These are phyloP conservation scores for Penicillium flavigenum DNA, from an alignment of 495 filamentous ascomycete species.

Conservation along the genomic window DNA sequence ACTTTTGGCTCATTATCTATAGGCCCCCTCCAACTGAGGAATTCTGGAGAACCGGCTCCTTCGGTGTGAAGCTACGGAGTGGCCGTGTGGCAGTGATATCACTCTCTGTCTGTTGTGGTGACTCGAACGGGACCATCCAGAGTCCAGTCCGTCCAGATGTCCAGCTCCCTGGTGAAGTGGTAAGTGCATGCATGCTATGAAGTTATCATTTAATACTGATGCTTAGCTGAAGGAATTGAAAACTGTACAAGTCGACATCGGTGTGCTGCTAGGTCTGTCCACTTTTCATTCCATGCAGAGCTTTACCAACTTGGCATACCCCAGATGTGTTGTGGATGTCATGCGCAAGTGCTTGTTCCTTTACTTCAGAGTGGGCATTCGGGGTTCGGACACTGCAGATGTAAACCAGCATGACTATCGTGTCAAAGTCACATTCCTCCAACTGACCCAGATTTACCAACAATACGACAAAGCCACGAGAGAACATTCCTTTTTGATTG, in stretches of 20 bases:
- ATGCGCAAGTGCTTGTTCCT: slow-evolving; percentile 27
- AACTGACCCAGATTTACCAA: slow-evolving; percentile 58
- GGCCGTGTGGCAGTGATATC: slow-evolving; percentile 9
- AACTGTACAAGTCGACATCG: slow-evolving; percentile 32
- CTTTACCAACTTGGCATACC: slow-evolving; percentile 19
- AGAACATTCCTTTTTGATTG: slow-evolving; percentile 52
- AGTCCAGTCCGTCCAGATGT: slow-evolving; percentile 33
- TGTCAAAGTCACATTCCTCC: slow-evolving; percentile 63
- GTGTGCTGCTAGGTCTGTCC: slow-evolving; percentile 29
- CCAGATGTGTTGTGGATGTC: slow-evolving; percentile 29
- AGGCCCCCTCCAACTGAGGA: slow-evolving; percentile 42
- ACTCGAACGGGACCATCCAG: slow-evolving; percentile 11
- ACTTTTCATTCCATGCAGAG: slow-evolving; percentile 33
- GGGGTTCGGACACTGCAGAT: slow-evolving; percentile 4
- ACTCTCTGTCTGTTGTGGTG: background rate
- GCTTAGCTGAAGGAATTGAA: slow-evolving; percentile 29
- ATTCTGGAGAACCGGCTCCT: slow-evolving; percentile 40
- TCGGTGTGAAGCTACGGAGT: slow-evolving; percentile 26
- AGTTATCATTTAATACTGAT: background rate
- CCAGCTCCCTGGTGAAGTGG: slow-evolving; percentile 32
- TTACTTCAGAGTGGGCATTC: slow-evolving; percentile 24
- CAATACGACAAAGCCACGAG: slow-evolving; percentile 32
- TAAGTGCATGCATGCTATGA: slow-evolving; percentile 19
- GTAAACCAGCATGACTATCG: slow-evolving; percentile 38
- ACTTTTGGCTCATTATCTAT: slow-evolving; percentile 2